A percentile compares a stretch with the other conserved stretches of the same genome.
phyloP scores from a whole-genome alignment of 441 rosid species.

The Euphorbia celastroides region DNA sequence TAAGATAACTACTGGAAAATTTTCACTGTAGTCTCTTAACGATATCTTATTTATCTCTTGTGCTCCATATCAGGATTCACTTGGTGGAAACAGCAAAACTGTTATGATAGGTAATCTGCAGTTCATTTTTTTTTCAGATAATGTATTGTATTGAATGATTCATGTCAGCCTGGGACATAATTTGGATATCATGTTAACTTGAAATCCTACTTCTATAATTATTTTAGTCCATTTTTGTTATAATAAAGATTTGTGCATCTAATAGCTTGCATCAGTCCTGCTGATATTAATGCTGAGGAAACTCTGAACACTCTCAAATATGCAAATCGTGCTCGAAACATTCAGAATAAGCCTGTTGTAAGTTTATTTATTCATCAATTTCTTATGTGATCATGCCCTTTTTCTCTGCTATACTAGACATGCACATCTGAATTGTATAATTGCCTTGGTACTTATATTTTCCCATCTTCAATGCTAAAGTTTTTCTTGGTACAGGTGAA shows the following conservation, averaged over 20 bases:
- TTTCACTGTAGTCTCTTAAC: neutral
- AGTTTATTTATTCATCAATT: conserved; percentile 26
- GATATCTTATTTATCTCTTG: neutral
- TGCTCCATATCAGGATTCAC: conserved; percentile 67
- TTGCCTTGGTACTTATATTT: neutral
- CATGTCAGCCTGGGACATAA: neutral
- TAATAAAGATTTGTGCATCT: neutral
- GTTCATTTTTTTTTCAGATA: neutral
- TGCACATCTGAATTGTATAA: neutral
- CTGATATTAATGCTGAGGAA: conserved; percentile 98
- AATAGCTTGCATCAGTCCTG: conserved; percentile 96
- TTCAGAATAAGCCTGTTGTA: conserved; percentile 92
- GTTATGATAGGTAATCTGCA: conserved; percentile 89
- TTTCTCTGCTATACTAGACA: neutral
- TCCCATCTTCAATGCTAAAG: neutral
- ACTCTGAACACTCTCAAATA: conserved; percentile 93
- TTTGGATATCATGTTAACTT: neutral
- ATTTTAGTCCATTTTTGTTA: neutral
- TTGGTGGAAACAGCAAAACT: conserved; percentile 98
- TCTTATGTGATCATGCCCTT: neutral
- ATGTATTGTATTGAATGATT: neutral
- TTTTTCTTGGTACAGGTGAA: conserved; percentile 49
- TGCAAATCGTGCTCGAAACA: conserved; percentile 99
- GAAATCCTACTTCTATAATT: neutral
- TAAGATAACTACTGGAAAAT: neutral